Conservation (phyloP, 106 monocot species). For the Hemerocallis citrina region DNA sequence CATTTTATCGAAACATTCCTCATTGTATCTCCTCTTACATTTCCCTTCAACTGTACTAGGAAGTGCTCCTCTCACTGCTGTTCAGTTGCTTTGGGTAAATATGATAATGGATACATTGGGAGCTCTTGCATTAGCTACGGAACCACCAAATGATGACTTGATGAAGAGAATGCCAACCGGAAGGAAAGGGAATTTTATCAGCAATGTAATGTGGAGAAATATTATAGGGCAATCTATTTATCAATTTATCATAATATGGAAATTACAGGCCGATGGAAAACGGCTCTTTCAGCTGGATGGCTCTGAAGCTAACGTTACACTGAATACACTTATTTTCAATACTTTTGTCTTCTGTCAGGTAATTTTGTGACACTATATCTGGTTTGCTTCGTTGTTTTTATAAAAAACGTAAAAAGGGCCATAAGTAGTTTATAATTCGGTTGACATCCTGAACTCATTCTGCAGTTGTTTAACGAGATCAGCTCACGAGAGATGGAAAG, state of each 20-base stretch:
- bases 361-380: too few relatives aligned
- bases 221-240: constrained; percentile 48
- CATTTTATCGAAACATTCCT: neutral
- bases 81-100: constrained; percentile 70
- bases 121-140: constrained; percentile 67
- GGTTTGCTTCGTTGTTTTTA: too few relatives aligned
- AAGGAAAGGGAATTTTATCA: constrained; percentile 53
- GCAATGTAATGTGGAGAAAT: constrained; percentile 63
- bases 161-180: constrained; percentile 53
- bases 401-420: too few relatives aligned
- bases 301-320: constrained; percentile 21
- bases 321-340: constrained; percentile 68
- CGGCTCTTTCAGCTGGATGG: constrained; percentile 29
- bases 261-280: constrained; percentile 52
- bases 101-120: constrained; percentile 78
- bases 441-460: neutral
- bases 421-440: too few relatives aligned
- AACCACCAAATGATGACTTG: constrained; percentile 53
- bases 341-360: constrained; percentile 76
- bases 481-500: constrained; percentile 97
- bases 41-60: too few relatives aligned
- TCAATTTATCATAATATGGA: constrained; percentile 59
- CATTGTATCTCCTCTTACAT: too few relatives aligned
- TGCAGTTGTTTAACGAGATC: constrained; percentile 88
- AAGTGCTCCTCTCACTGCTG: constrained; percentile 60